Percentiles rank a stretch among this genome's conserved stretches.
Conservation (phyloP, 352 stramenopile species). For the Halophytophthora polymorphica region DNA sequence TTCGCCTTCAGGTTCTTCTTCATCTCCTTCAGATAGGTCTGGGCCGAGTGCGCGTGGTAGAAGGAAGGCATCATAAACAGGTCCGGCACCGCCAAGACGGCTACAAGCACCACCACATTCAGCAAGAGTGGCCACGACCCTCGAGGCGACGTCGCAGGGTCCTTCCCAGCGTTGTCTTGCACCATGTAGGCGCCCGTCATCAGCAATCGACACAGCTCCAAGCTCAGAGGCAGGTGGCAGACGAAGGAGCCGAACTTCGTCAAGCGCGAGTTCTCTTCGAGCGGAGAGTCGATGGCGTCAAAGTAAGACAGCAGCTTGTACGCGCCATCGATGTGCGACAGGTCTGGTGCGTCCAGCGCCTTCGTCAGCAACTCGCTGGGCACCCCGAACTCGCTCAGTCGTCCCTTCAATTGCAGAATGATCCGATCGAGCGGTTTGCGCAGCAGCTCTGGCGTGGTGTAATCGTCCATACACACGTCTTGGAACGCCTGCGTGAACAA, state of each 20-base stretch:
- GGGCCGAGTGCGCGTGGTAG: constrained; percentile 65
- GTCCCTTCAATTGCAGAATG: constrained; percentile 74
- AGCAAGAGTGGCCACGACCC: constrained; percentile 43
- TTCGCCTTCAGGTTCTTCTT: constrained; percentile 71
- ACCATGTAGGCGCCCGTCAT: constrained; percentile 58
- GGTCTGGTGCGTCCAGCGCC: constrained; percentile 62
- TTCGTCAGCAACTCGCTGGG: constrained; percentile 65
- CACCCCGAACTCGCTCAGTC: constrained; percentile 64
- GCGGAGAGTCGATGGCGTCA: constrained; percentile 58
- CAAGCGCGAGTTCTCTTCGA: constrained; percentile 56
- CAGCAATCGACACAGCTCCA: constrained; percentile 71
- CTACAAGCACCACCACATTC: constrained; percentile 63
- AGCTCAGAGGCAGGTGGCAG: constrained; percentile 69
- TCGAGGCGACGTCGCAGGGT: not conserved
- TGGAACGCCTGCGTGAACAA: constrained; percentile 80
- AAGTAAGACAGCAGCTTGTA: constrained; percentile 75
- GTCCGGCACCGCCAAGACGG: constrained; percentile 64
- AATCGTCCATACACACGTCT: constrained; percentile 67
- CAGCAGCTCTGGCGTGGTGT: constrained; percentile 77
- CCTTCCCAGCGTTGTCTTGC: constrained; percentile 19
- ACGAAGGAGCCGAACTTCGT: constrained; percentile 79
- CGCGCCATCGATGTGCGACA: constrained; percentile 66
- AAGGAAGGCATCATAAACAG: constrained; percentile 79
- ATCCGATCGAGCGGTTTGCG: constrained; percentile 82
- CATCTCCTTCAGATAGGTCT: constrained; percentile 74